A percentile compares a stretch with the other conserved stretches of the same genome.
phyloP scores from a whole-genome alignment of 169 alveolate species.

The Condylostoma magnum region DNA sequence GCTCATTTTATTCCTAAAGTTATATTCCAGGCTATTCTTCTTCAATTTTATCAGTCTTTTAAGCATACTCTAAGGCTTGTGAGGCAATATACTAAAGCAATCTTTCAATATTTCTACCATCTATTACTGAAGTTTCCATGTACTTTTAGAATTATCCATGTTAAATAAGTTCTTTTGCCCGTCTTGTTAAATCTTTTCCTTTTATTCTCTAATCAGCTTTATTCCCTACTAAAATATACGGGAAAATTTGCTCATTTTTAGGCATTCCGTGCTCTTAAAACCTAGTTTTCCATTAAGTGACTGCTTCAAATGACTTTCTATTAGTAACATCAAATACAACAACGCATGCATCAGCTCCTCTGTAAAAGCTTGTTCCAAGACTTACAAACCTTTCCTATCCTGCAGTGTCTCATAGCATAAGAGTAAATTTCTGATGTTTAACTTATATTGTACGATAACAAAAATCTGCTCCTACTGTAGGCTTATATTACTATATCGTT shows the following conservation, averaged over 20 bases:
- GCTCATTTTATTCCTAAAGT: no score
- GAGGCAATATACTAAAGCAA: no score
- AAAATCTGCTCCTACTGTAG: conserved; percentile 9
- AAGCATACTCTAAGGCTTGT: no score
- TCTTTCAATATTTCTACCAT: no score
- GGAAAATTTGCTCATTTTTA: conserved; percentile 50
- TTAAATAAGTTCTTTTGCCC: conserved; percentile 39
- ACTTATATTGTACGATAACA: conserved; percentile 32
- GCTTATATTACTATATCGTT: not conserved
- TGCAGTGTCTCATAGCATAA: conserved; percentile 70
- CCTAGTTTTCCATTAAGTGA: conserved; percentile 56
- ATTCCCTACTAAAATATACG: conserved; percentile 66
- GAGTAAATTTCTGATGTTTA: conserved; percentile 25
- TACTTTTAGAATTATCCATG: not conserved
- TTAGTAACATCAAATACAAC: conserved; percentile 60
- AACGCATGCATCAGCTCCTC: conserved; percentile 62
- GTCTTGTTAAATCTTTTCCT: conserved; percentile 27
- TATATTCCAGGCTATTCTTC: no score
- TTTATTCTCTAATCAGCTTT: conserved; percentile 59
- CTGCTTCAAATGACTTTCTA: conserved; percentile 51
- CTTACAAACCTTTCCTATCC: conserved; percentile 68
- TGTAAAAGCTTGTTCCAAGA: conserved; percentile 59
- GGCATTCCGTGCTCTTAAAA: conserved; percentile 47
- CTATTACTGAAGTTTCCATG: no score
- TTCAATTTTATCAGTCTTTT: no score